Conservation (phyloP, 345 rosid species). For the Iberis pinnata region DNA sequence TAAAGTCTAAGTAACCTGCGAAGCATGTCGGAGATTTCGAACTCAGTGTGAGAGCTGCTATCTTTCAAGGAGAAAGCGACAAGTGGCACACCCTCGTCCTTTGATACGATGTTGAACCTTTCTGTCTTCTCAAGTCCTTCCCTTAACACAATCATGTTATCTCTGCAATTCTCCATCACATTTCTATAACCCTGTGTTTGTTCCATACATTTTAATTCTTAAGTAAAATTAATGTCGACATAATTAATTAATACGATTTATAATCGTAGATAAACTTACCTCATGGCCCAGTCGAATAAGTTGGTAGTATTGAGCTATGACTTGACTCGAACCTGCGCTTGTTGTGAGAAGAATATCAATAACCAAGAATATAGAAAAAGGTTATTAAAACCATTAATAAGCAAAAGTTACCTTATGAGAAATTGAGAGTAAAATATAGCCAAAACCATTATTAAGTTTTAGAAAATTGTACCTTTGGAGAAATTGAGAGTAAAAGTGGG, state of each 20-base stretch:
- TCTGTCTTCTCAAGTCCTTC: conserved; percentile 57
- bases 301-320: conserved; percentile 37
- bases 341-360: neutral
- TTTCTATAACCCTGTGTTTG: conserved; percentile 32
- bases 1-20: conserved; percentile 23
- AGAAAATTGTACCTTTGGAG: conserved; percentile 42
- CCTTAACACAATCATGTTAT: conserved; percentile 49
- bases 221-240: neutral
- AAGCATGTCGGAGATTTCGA: conserved; percentile 38
- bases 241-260: neutral
- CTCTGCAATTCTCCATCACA: conserved; percentile 65
- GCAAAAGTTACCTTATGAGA: conserved; percentile 35
- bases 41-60: conserved; percentile 51
- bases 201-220: neutral
- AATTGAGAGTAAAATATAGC: conserved; percentile 56
- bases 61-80: conserved; percentile 78
- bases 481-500: conserved; percentile 62
- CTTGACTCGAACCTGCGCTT: conserved; percentile 32
- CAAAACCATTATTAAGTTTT: no score
- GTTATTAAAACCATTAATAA: neutral
- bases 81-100: conserved; percentile 66
- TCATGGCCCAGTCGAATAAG: conserved; percentile 32
- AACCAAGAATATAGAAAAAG: neutral
- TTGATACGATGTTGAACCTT: conserved; percentile 58
- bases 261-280: conserved; percentile 12